Evolutionary conservation across 208 protist species (phyloP).

Genomic region (Leishmania major): DNA sequence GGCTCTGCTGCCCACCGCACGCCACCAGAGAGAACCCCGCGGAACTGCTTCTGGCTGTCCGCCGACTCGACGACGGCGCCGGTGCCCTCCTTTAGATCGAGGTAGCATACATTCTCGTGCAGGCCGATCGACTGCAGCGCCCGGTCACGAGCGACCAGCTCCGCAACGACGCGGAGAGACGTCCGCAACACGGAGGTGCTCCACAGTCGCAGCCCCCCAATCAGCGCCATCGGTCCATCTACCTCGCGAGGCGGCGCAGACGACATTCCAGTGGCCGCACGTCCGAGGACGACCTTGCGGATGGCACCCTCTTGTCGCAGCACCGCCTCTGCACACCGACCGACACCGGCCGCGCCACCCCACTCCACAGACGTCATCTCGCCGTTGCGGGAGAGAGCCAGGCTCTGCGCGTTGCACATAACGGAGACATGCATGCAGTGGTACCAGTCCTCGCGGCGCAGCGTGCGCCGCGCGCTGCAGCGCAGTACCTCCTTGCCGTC

Average conservation of each 20-base stretch:
- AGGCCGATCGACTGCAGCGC: slow-evolving; percentile 36
- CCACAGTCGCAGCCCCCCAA: slow-evolving; percentile 30
- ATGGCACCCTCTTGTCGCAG: slow-evolving; percentile 23
- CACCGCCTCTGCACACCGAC: slow-evolving; percentile 21
- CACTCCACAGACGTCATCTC: slow-evolving; percentile 31
- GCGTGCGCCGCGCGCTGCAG: slow-evolving; percentile 11
- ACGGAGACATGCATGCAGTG: slow-evolving; percentile 44
- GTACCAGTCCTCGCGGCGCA: slow-evolving; percentile 40
- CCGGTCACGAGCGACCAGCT: slow-evolving; percentile 38
- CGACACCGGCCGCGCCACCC: slow-evolving; percentile 14
- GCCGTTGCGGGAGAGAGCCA: slow-evolving; percentile 33
- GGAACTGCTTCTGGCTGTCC: slow-evolving; percentile 20
- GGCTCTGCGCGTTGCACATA: slow-evolving; percentile 26
- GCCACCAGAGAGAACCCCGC: slow-evolving; percentile 13
- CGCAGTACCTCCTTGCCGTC: neutral
- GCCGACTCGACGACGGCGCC: slow-evolving; percentile 27
- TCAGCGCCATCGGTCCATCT: slow-evolving; percentile 30
- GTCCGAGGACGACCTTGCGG: slow-evolving; percentile 24
- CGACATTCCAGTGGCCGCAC: neutral
- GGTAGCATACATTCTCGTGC: slow-evolving; percentile 34
- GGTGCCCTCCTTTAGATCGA: slow-evolving; percentile 40
- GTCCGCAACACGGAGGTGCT: slow-evolving; percentile 33
- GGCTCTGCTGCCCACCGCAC: slow-evolving; percentile 36
- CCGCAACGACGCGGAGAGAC: slow-evolving; percentile 31
- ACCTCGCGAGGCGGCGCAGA: slow-evolving; percentile 12